Evolutionary conservation across 2,329 filamentous ascomycete genomes (phyloP), one percentile per base, ranked within the genome.

Genomic region (Mariannaea sp.): DNA sequence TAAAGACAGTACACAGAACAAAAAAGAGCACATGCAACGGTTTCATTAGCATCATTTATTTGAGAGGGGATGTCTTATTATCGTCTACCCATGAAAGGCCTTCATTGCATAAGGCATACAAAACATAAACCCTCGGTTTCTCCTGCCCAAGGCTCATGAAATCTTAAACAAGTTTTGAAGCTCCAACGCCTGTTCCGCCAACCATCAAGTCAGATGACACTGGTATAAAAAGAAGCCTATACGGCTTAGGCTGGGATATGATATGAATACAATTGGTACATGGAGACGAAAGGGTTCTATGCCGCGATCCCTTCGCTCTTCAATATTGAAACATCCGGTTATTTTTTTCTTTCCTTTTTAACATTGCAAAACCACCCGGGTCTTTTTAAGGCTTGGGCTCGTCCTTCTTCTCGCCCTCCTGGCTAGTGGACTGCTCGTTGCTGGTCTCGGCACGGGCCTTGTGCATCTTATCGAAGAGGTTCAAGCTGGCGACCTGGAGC

Each of bases 401-500:
- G 62, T 80, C 82, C 85, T 92, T 92, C 82, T 89, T 89, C 80
- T 92, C 86, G 63, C 81, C 85, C 73, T 89, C 86, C 76, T 77
- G 75, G 73, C 68, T 74, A 65, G 67, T 69, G 82, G 76, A 71
- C 71, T 80, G 75, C 54, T 67, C 62, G 70, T 67, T 61, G 70
- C 79, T 74, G 66, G 80, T 80, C 80, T 92, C 89, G 65, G 78
- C 75, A 68, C 90, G 88, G 65, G 93, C 91, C 84, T 96, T 95
- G 89, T 99, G 93, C 90, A 99, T 96, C 89, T 97, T 97, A 82
- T 97, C 94, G 76, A 99, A 97, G 70, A 97, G 87, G 79, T 90
- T 96, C 78, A 99, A 82, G 77, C 89, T 93, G 65, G 93, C 90
- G 74, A 89, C 90, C 81, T 97, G 94, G 72, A 99, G 89, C 78